A percentile compares a stretch with the other conserved stretches of the same genome.
Conservation (phyloP, 768 basidiomycete species). For the Clavulina sp. region DNA sequence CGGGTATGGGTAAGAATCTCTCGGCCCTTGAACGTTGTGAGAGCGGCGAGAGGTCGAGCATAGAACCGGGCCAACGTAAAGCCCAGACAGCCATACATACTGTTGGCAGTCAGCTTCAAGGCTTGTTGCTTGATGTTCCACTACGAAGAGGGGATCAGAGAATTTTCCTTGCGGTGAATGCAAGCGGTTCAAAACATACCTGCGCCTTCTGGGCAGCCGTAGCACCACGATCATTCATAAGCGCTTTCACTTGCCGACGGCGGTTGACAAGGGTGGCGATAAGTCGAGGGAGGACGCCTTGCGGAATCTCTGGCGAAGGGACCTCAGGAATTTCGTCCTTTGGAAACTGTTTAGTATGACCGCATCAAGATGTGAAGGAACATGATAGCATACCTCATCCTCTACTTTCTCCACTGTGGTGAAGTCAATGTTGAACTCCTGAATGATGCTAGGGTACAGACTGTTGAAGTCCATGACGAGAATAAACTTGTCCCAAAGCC, state of each 20-base stretch:
- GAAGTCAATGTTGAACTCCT: constrained; percentile 99
- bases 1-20: constrained; percentile 89
- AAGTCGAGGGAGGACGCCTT: constrained; percentile 89
- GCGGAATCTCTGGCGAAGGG: constrained; percentile 46
- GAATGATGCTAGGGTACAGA: constrained; percentile 96
- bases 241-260: constrained; percentile 71
- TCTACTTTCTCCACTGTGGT: constrained; percentile 74
- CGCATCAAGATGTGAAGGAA: background rate
- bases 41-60: constrained; percentile 86
- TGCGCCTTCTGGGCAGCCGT: constrained; percentile 64
- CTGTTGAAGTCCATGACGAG: constrained; percentile 99
- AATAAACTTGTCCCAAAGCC: constrained; percentile 91
- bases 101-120: constrained; percentile 93
- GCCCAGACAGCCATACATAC: constrained; percentile 99
- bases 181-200: constrained; percentile 26
- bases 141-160: constrained; percentile 23
- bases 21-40: constrained; percentile 95
- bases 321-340: constrained; percentile 86
- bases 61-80: constrained; percentile 96
- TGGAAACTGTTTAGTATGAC: constrained; percentile 14
- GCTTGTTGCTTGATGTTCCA: constrained; percentile 97
- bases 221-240: constrained; percentile 74
- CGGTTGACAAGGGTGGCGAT: constrained; percentile 92
- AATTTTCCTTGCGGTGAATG: background rate
- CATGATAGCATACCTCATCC: constrained; percentile 28